These are phyloP conservation scores for Simplicillium aogashimaense DNA, from an alignment of 2,329 filamentous ascomycete species.

Conservation along the genomic window DNA sequence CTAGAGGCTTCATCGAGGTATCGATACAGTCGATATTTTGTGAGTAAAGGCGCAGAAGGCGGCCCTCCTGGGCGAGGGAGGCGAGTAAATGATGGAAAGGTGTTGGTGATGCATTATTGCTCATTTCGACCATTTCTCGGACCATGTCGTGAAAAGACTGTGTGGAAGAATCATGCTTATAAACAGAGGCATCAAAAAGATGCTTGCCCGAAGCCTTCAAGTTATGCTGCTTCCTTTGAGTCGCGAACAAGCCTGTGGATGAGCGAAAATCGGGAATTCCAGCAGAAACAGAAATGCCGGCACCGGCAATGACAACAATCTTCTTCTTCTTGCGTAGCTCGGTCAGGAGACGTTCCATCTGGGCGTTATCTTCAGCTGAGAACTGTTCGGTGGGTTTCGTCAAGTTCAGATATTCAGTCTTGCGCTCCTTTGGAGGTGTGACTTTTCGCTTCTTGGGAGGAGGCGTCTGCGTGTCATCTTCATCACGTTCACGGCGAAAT, in stretches of 20 bases:
- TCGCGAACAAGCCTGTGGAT: conserved; percentile 77
- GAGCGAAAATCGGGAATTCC: conserved; percentile 97
- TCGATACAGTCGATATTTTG: conserved; percentile 98
- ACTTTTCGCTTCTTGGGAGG: conserved; percentile 70
- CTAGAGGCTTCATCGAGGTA: conserved; percentile 68
- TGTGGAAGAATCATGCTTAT: conserved; percentile 82
- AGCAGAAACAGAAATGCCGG: conserved; percentile 92
- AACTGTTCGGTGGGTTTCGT: conserved; percentile 38
- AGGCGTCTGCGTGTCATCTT: conserved; percentile 45
- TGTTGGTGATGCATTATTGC: conserved; percentile 69
- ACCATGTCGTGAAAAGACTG: conserved; percentile 95
- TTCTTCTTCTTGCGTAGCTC: conserved; percentile 83
- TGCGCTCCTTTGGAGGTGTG: conserved; percentile 52
- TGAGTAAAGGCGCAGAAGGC: conserved; percentile 82
- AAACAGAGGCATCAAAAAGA: conserved; percentile 94
- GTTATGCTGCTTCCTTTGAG: conserved; percentile 76
- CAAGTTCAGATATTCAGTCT: conserved; percentile 74
- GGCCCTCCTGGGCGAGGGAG: conserved; percentile 76
- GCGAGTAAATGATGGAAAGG: conserved; percentile 90
- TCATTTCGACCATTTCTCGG: conserved; percentile 72
- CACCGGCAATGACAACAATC: conserved; percentile 92
- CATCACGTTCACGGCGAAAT: conserved; percentile 16
- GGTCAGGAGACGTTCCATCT: conserved; percentile 63
- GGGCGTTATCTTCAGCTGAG: conserved; percentile 29
- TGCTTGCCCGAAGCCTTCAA: conserved; percentile 85